Evolutionary conservation across 768 basidiomycete species (phyloP), one percentile per base, ranked within the genome.

Genomic region (Mycena floridula): DNA sequence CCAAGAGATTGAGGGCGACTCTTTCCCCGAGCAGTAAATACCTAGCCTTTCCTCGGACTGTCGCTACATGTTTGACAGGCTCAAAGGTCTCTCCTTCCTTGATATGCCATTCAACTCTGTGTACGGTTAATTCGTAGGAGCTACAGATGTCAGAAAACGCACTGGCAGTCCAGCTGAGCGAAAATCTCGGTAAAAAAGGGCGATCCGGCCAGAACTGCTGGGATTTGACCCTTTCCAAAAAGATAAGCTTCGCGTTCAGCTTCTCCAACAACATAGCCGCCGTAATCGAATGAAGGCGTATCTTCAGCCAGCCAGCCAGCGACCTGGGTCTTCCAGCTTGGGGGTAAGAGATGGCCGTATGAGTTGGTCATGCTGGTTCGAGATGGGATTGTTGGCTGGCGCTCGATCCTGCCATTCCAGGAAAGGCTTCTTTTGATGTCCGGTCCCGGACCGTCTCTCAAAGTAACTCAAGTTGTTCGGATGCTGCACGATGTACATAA

Each of bases 171-270:
- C 18, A 96, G 75, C 54, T 91, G 89, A 36, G 66, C 65, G 62
- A 98, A 97, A 46, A 98, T 79, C 64, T 98, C 91, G 26, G 87
- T 85, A 56, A 98, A 89, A 66, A 99, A 98, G 0, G 95, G 96
- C 7, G 84, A 87, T 42, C 96, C 96, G 9, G 96, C 96, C 7
- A 99, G 76, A 22, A 98, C 84, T 20, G 80, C 79, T 15, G 74
- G 53, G 45, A 80, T 73, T 42, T 81, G 79, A 47, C 90, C 91
- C 68, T 99, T 98, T 40, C 93, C 95, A 54, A 91, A 75, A 15
- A 98, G 76, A 58, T 82, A 85, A 6, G 96, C 96, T 59, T 88
- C 83, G 32, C 91, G 81, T 27, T 77, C 67, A 6, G 77, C 85
- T 58, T 98, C 94, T 12, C 95, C 95, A 7, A 99, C 95, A 39